These are phyloP conservation scores for Silene coronaria DNA, from an alignment of 179 eudicot species.

Conservation along the genomic window DNA sequence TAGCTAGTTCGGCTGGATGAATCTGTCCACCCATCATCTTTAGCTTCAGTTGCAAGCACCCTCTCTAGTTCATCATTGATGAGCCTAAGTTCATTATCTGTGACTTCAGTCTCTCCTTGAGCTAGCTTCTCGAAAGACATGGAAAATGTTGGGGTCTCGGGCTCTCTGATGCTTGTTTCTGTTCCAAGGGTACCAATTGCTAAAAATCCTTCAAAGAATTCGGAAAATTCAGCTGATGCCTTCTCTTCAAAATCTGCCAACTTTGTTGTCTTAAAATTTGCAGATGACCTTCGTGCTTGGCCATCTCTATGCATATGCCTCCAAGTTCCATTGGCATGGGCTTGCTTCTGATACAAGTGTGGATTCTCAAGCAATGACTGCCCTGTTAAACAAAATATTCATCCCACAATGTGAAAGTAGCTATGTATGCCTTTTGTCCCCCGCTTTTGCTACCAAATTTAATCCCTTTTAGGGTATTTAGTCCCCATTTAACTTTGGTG, in stretches of 20 bases:
- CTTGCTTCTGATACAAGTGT: constrained; percentile 44
- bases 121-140: constrained; percentile 56
- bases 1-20: constrained; percentile 67
- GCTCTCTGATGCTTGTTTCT: constrained; percentile 37
- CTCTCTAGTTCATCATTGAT: constrained; percentile 79
- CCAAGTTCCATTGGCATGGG: constrained; percentile 36
- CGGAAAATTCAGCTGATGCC: constrained; percentile 44
- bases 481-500: not conserved
- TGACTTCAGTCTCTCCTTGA: constrained; percentile 58
- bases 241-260: constrained; percentile 45
- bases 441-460: not conserved
- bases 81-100: constrained; percentile 61
- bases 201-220: constrained; percentile 76
- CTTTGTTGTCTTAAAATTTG: constrained; percentile 44
- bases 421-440: constrained; percentile 33
- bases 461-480: not conserved
- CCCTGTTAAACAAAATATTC: constrained; percentile 43
- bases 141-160: constrained; percentile 73
- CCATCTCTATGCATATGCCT: constrained; percentile 48
- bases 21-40: constrained; percentile 43
- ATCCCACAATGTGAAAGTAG: constrained; percentile 6
- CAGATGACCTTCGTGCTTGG: constrained; percentile 48
- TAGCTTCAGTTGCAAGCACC: constrained; percentile 56
- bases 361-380: constrained; percentile 51
- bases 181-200: constrained; percentile 85